Base-by-base conservation (phyloP, 306 rosid species). In the Sophora flavescens region DNA sequence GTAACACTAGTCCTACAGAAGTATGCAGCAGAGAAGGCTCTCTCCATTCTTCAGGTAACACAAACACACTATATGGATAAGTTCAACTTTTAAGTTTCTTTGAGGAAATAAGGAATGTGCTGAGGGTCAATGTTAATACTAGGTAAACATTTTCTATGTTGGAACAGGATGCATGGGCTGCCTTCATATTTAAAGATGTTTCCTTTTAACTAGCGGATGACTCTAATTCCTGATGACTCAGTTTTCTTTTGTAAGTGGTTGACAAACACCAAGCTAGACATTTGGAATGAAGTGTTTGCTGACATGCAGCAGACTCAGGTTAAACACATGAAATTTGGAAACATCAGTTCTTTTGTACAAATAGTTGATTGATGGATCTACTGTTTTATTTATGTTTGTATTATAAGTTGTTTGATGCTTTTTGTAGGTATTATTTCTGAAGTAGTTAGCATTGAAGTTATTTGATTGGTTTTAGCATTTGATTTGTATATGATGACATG, bases 91-190 rank as follows among this genome's bases (percentile, higher is more conserved):
- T 22, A 33, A 59, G 62, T 44, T 73, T 39, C 28, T 62, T 6
- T 28, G 17, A 44, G 50, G 18, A 48, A 32, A 47, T 60, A 74
- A 48, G 14, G 9, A 13, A 39, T 41, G 22, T n/a, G 42, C 13
- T 45, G 16, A 51, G 53, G 61, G 66, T 66, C 32, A 76, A 48
- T 56, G 48, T 32, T 17, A 45, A 59, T 61, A 73, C 0, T 18
- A 50, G 60, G 51, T 70, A 41, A 3, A 61, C 42, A 35, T 42
- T 33, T 5, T 85, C 65, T 53, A 56, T 17, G 30, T 77, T 70
- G 77, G 30, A 59, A 73, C 83, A 94, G 98, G 96, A 90, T 72
- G 98, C 98, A 30, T 95, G 98, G 98, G 77, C 93, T 35, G 75
- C 84, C 35, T 95, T 89, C 82, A 79, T 90, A 75, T 90, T 97